A percentile compares a stretch with the other conserved stretches of the same genome.
These are phyloP conservation scores for Mucuna pruriens DNA, from an alignment of 306 rosid species.

Conservation along the genomic window DNA sequence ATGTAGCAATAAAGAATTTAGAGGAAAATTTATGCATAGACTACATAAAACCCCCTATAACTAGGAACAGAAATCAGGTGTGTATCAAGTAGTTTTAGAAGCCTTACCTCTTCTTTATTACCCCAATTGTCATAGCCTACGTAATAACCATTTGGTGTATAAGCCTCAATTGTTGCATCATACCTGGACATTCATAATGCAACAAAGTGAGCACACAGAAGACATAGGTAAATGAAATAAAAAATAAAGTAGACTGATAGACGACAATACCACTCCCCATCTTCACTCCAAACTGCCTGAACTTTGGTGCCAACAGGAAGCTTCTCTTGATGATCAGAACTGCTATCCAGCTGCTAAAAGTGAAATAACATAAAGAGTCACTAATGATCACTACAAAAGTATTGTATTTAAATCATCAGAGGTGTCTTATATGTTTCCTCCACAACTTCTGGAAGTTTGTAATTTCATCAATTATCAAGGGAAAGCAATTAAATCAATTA, in stretches of 20 bases:
- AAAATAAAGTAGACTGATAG: neutral
- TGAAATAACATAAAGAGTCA: neutral
- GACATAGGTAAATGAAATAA: constrained; percentile 31
- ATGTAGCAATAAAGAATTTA: constrained; percentile 16
- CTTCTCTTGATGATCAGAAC: constrained; percentile 60
- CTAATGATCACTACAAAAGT: neutral
- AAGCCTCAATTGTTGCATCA: constrained; percentile 77
- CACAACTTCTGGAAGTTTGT: constrained; percentile 3
- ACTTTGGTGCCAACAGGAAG: constrained; percentile 76
- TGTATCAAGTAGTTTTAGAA: constrained; percentile 29
- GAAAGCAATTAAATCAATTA: neutral
- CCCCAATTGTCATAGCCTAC: constrained; percentile 89
- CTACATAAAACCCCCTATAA: neutral
- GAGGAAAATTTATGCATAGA: constrained; percentile 11
- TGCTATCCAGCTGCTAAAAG: constrained; percentile 57
- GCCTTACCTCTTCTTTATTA: constrained; percentile 90
- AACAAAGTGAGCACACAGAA: constrained; percentile 49
- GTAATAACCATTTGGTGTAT: constrained; percentile 79
- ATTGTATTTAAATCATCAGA: constrained; percentile 18
- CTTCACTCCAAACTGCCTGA: constrained; percentile 97
- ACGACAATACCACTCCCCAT: constrained; percentile 88
- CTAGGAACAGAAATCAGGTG: constrained; percentile 4
- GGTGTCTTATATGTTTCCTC: constrained; percentile 21
- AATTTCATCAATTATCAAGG: constrained; percentile 29
- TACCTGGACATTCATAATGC: constrained; percentile 68